Evolutionary conservation across 2,329 filamentous ascomycete genomes (phyloP).

Genomic region (Fusarium continuum): DNA sequence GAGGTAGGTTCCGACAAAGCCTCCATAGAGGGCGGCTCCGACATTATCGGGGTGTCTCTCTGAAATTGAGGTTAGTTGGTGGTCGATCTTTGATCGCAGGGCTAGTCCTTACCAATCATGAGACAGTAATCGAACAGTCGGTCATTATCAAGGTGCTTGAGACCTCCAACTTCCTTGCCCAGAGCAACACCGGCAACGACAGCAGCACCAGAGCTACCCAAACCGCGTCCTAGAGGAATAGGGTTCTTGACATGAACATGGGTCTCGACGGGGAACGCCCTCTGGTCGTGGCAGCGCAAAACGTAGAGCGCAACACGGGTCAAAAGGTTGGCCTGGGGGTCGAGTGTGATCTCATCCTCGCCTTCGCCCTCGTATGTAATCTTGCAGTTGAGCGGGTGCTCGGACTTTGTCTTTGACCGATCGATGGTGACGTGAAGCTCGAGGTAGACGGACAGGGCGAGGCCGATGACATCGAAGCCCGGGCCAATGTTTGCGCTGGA

Average conservation of each 20-base stretch:
- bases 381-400: slow-evolving; percentile 80
- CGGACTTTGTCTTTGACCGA: slow-evolving; percentile 61
- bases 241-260: slow-evolving; percentile 95
- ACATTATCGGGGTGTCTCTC: slow-evolving; percentile 94
- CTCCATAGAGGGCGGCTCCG: slow-evolving; percentile 92
- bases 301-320: slow-evolving; percentile 95
- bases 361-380: slow-evolving; percentile 91
- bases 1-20: slow-evolving; percentile 95
- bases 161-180: slow-evolving; percentile 85
- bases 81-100: neutral
- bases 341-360: slow-evolving; percentile 80
- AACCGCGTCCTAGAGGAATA: slow-evolving; percentile 88
- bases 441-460: slow-evolving; percentile 92
- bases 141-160: slow-evolving; percentile 77
- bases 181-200: slow-evolving; percentile 96
- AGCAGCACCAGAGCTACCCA: slow-evolving; percentile 95
- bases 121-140: slow-evolving; percentile 94
- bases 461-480: slow-evolving; percentile 96
- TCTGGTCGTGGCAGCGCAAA: slow-evolving; percentile 87
- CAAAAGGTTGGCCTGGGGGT: slow-evolving; percentile 89
- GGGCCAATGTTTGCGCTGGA: slow-evolving; percentile 98
- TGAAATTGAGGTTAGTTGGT: slow-evolving; percentile 44
- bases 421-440: slow-evolving; percentile 85
- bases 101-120: slow-evolving; percentile 79
- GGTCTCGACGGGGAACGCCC: slow-evolving; percentile 84